These are phyloP conservation scores for Didymella pomorum DNA, from an alignment of 2,329 filamentous ascomycete genomes.

Conservation along the genomic window DNA sequence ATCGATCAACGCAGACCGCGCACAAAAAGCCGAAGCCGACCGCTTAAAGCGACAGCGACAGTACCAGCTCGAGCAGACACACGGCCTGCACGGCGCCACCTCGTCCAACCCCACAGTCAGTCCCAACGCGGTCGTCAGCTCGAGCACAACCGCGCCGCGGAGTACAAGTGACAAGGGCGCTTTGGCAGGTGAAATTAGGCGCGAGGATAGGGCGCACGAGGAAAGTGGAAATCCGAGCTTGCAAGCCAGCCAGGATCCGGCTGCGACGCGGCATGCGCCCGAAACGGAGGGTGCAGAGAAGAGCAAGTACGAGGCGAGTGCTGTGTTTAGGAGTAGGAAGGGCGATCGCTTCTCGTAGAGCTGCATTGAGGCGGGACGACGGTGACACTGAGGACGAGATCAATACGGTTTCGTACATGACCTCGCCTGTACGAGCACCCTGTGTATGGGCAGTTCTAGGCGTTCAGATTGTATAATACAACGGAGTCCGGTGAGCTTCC, in stretches of 20 bases:
- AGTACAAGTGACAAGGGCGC: slow-evolving; percentile 20
- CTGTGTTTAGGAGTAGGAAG: slow-evolving; percentile 78
- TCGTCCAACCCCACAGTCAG: slow-evolving; percentile 23
- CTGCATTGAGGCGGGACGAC: background rate
- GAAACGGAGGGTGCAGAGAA: slow-evolving; percentile 74
- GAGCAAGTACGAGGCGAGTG: slow-evolving; percentile 86
- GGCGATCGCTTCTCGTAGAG: slow-evolving; percentile 77
- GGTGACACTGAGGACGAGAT: background rate
- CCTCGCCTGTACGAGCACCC: background rate
- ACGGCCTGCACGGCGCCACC: slow-evolving; percentile 11
- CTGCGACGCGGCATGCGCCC: slow-evolving; percentile 82
- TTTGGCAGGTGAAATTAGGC: slow-evolving; percentile 19
- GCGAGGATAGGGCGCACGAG: slow-evolving; percentile 16
- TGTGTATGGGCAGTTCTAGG: background rate
- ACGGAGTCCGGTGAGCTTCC: background rate
- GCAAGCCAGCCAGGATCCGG: slow-evolving; percentile 80
- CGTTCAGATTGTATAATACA: slow-evolving; percentile 5
- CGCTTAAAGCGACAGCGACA: slow-evolving; percentile 43
- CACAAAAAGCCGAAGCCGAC: slow-evolving; percentile 68
- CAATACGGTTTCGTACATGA: background rate
- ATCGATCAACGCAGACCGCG: slow-evolving; percentile 90
- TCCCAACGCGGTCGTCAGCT: slow-evolving; percentile 20
- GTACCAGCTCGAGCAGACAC: slow-evolving; percentile 42
- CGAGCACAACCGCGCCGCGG: slow-evolving; percentile 21
- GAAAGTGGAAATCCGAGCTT: slow-evolving; percentile 67